Evolutionary conservation across 148 eudicot genomes (phyloP).

Genomic region (Arbutus unedo): DNA sequence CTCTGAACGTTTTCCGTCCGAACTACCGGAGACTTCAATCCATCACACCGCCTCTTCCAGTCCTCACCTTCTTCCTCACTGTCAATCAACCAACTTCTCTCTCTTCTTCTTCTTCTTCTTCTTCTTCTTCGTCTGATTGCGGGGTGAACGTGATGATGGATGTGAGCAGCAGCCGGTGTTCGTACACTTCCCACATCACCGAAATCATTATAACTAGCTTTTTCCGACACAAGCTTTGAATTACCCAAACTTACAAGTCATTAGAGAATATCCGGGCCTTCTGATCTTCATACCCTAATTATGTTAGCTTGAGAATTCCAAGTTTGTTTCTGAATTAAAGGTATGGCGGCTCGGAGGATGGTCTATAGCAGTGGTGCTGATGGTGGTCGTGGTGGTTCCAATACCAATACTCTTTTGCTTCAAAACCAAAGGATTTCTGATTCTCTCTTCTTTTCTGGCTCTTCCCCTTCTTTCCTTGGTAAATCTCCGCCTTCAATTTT

Average conservation of each 20-base stretch:
- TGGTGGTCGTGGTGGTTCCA: slow-evolving; percentile 21
- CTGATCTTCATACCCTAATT: background rate
- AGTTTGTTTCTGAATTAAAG: background rate
- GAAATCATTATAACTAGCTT: slow-evolving; percentile 89
- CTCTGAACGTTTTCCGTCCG: background rate
- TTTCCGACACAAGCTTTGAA: slow-evolving; percentile 68
- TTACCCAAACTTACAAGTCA: background rate
- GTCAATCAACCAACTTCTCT: background rate
- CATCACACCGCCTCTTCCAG: background rate
- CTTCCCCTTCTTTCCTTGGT: slow-evolving; percentile 53
- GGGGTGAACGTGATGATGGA: slow-evolving; percentile 38
- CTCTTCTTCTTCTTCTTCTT: background rate
- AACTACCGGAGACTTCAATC: background rate
- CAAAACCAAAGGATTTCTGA: slow-evolving; percentile 30
- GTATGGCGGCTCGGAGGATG: slow-evolving; percentile 42
- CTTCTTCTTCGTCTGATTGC: background rate
- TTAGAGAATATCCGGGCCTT: background rate
- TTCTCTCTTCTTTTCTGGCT: slow-evolving; percentile 49
- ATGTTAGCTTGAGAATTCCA: slow-evolving; percentile 26
- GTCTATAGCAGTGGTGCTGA: slow-evolving; percentile 26
- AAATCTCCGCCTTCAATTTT: slow-evolving; percentile 9
- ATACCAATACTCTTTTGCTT: slow-evolving; percentile 19
- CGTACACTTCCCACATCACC: slow-evolving; percentile 83
- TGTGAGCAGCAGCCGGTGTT: slow-evolving; percentile 52
- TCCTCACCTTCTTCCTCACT: background rate